A percentile compares a stretch with the other conserved stretches of the same genome.
These are phyloP conservation scores for Aspergillus luchuensis DNA, from an alignment of 2,329 filamentous ascomycete genomes.

Conservation along the genomic window DNA sequence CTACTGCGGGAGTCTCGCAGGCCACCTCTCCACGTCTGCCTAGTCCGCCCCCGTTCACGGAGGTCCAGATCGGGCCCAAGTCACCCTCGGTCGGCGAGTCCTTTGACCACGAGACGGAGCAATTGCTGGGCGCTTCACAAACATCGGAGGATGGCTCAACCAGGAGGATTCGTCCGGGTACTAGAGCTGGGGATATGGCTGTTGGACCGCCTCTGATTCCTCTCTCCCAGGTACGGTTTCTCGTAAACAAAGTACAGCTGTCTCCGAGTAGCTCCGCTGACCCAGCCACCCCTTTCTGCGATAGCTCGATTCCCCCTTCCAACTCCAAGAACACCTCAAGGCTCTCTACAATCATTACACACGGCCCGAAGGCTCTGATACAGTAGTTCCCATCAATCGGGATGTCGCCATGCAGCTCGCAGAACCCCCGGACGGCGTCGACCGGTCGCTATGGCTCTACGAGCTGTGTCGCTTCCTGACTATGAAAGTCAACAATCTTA, in stretches of 20 bases:
- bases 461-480: conserved; percentile 96
- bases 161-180: conserved; percentile 87
- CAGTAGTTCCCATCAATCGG: conserved; percentile 72
- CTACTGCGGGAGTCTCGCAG: conserved; percentile 49
- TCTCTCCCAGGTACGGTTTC: conserved; percentile 70
- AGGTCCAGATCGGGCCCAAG: conserved; percentile 84
- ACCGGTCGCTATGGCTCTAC: conserved; percentile 92
- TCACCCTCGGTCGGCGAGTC: conserved; percentile 69
- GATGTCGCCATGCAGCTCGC: conserved; percentile 75
- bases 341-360: conserved; percentile 85
- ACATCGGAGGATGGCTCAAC: conserved; percentile 71
- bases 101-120: conserved; percentile 60
- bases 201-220: conserved; percentile 86
- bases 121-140: conserved; percentile 56
- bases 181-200: conserved; percentile 88
- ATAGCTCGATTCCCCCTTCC: conserved; percentile 94
- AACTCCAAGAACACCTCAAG: conserved; percentile 94
- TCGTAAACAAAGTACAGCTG: conserved; percentile 3
- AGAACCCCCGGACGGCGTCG: conserved; percentile 76
- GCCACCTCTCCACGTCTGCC: conserved; percentile 89
- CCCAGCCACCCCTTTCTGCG: conserved; percentile 13
- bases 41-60: conserved; percentile 89
- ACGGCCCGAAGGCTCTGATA: conserved; percentile 58
- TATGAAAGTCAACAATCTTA: conserved; percentile 88
- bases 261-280: conserved; percentile 13